phyloP scores from a whole-genome alignment of 495 filamentous ascomycete genomes.

The Penicillium angulare region DNA sequence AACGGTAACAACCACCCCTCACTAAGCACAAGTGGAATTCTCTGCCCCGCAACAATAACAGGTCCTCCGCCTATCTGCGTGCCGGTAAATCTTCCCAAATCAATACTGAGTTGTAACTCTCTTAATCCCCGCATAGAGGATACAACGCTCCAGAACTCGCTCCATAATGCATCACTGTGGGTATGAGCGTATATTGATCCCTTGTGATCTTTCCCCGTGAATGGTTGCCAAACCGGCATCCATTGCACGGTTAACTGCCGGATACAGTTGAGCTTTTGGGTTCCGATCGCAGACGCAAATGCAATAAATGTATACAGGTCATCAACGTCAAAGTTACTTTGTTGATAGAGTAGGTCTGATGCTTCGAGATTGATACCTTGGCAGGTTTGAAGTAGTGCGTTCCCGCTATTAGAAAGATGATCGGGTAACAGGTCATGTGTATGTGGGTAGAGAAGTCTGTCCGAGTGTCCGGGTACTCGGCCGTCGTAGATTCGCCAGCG shows the following conservation, averaged over 20 bases:
- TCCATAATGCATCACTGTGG: conserved; percentile 40
- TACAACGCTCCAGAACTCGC: conserved; percentile 32
- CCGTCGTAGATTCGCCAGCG: conserved; percentile 35
- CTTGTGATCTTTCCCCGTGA: conserved; percentile 31
- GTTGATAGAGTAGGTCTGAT: conserved; percentile 28
- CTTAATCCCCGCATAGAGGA: conserved; percentile 19
- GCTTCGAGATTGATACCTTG: conserved; percentile 43
- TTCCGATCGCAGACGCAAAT: conserved; percentile 25
- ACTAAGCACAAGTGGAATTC: conserved; percentile 24
- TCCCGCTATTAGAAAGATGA: conserved; percentile 18
- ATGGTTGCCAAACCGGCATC: conserved; percentile 39
- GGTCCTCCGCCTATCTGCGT: conserved; percentile 9
- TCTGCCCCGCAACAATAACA: conserved; percentile 19
- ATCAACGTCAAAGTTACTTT: conserved; percentile 36
- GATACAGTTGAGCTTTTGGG: conserved; percentile 17
- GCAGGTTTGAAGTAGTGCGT: conserved; percentile 39
- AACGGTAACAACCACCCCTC: conserved; percentile 37
- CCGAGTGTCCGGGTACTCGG: conserved; percentile 14
- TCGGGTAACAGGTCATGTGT: conserved; percentile 30
- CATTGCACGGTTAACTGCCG: conserved; percentile 33
- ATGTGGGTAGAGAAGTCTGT: conserved; percentile 41
- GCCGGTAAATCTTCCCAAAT: conserved; percentile 34
- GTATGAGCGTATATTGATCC: conserved; percentile 42
- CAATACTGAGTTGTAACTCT: conserved; percentile 29
- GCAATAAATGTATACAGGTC: conserved; percentile 44